Conservation (phyloP, 1,284 basidiomycete species). For the Porogramme epimiltina region DNA sequence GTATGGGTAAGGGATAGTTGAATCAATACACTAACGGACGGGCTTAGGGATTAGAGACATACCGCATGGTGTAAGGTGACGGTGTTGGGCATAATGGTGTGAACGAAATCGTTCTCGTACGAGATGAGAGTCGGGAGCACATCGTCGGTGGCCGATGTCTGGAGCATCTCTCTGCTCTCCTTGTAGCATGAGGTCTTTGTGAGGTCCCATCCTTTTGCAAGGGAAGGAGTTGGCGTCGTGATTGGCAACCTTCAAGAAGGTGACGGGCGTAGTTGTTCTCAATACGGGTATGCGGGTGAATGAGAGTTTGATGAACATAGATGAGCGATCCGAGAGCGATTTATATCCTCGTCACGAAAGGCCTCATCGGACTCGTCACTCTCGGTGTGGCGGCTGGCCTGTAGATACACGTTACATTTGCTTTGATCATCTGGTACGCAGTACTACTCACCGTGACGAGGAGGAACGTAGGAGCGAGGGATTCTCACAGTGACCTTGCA, state of each 20-base stretch:
- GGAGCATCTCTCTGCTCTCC: not conserved
- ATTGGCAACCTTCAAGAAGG: slow-evolving; percentile 15
- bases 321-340: too few species aligned
- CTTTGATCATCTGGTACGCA: too few species aligned
- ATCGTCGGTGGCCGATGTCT: not conserved
- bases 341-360: too few species aligned
- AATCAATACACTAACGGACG: not conserved
- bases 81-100: not conserved
- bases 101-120: not conserved
- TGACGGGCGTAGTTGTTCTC: slow-evolving; percentile 24
- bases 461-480: too few species aligned
- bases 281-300: too few species aligned
- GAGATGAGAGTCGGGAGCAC: not conserved
- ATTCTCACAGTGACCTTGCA: too few species aligned
- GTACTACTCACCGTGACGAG: too few species aligned
- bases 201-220: not conserved
- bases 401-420: too few species aligned
- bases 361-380: too few species aligned
- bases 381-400: too few species aligned
- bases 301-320: too few species aligned
- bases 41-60: too few species aligned
- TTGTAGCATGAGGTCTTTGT: not conserved
- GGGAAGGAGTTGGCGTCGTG: not conserved
- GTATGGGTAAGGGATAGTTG: not conserved
- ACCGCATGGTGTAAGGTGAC: slow-evolving; percentile 25